Base-by-base conservation (phyloP, 2,329 filamentous ascomycete species). In the Akanthomyces dipterigenus region DNA sequence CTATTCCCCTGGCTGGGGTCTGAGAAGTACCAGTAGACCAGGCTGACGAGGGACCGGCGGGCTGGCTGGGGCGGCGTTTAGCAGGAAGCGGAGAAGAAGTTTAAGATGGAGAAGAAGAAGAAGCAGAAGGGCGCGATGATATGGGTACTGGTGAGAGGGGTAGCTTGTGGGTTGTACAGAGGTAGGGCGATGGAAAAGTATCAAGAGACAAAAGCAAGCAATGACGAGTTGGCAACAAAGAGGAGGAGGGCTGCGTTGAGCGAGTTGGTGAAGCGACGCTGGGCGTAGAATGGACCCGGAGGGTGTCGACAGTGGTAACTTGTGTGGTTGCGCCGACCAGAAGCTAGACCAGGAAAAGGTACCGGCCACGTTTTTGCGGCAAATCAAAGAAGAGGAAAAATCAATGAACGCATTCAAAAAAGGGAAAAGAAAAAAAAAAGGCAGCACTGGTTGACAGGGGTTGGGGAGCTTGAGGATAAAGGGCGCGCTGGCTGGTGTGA, bases 1-100 rank as follows among this genome's bases (percentile, higher is more conserved):
- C 20, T 58, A 58, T 58, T 58, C 55, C 36, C 55, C 55, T 58
- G 43, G 55, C 55, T 40, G 45, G 55, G 55, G 55, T 49, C 45
- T 40, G 55, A 24, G 31, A n/a, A n/a, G n/a, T n/a, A n/a, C n/a
- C n/a, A n/a, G 55, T 26, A 24, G 42, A 28, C 54, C 42, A 56
- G 54, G 42, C 54, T 56, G 54, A 48, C 54, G 14, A 56, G 54
- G n/a, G 43, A 48, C 43, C 34, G 11, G 11, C 28, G 5, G 28
- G 8, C 31, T 34, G 31, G 31, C 31, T 34, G 54, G 54, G 26
- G 54, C 42, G 54, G 28, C 45, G 54, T 14, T 42, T 42, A 42
- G 36, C 24, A 9, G 20, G 14, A 24, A 18, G 20, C 22, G 45
- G 24, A 26, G 24, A 26, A 14, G 20, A 34, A 8, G 9, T 46